Evolutionary conservation across 2,329 filamentous ascomycete species (phyloP).

Genomic region (Fusarium avenaceum): DNA sequence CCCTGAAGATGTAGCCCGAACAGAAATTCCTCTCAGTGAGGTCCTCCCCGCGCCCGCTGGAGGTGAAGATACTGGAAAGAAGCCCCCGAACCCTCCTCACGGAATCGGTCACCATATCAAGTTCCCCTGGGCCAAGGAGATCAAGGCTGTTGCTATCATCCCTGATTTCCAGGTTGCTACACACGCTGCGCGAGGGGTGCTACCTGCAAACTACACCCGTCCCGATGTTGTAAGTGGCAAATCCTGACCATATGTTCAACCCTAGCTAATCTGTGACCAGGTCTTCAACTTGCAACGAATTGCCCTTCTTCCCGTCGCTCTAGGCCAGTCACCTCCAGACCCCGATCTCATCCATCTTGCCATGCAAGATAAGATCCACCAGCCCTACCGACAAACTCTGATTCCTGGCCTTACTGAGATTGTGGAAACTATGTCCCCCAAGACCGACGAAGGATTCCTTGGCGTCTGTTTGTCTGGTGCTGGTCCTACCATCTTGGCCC

Average conservation of each 20-base stretch:
- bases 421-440: conserved; percentile 89
- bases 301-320: conserved; percentile 87
- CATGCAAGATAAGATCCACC: conserved; percentile 99
- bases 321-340: conserved; percentile 90
- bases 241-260: background rate
- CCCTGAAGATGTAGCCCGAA: conserved; percentile 88
- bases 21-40: conserved; percentile 94
- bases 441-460: conserved; percentile 86
- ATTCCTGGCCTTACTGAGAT: conserved; percentile 94
- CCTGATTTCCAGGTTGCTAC: conserved; percentile 97
- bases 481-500: conserved; percentile 92
- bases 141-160: conserved; percentile 97
- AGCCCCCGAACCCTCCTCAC: conserved; percentile 87
- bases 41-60: conserved; percentile 92
- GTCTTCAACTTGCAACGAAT: conserved; percentile 95
- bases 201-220: conserved; percentile 83
- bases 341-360: conserved; percentile 95
- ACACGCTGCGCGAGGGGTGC: conserved; percentile 86
- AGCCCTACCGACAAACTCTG: conserved; percentile 91
- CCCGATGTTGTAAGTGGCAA: conserved; percentile 77
- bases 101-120: conserved; percentile 97
- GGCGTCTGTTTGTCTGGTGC: conserved; percentile 96
- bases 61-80: conserved; percentile 88
- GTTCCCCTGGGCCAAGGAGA: conserved; percentile 92
- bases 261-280: conserved; percentile 55